A percentile compares a stretch with the other conserved stretches of the same genome.
Conservation (phyloP, 225 moss, liverwort and hornwort species). For the Physcomitrellopsis africana region DNA sequence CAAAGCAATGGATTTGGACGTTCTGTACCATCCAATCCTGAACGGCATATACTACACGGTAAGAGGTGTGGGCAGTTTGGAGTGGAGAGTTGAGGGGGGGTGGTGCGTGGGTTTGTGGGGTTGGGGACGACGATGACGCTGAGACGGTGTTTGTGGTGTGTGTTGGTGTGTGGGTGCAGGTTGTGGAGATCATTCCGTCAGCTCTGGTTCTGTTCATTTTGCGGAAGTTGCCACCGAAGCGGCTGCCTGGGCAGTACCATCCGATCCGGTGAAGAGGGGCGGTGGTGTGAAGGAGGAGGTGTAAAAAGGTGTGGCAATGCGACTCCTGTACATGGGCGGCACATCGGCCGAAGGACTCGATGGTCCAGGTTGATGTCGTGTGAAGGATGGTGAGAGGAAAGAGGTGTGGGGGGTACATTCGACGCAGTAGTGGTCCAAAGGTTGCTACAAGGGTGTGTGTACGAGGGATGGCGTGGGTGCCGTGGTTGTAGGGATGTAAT, state of each 20-base stretch:
- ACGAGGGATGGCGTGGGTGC: slow-evolving; percentile 48
- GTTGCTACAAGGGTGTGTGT: slow-evolving; percentile 44
- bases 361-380: slow-evolving; percentile 34
- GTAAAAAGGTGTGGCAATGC: slow-evolving; percentile 51
- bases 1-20: slow-evolving; percentile 92
- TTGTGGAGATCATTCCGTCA: slow-evolving; percentile 94
- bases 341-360: slow-evolving; percentile 33
- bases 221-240: slow-evolving; percentile 93
- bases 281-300: slow-evolving; percentile 30
- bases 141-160: background rate
- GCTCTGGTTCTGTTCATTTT: slow-evolving; percentile 94
- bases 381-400: slow-evolving; percentile 29
- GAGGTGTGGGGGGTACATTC: slow-evolving; percentile 41
- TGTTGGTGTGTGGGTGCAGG: slow-evolving; percentile 49
- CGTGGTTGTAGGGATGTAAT: slow-evolving; percentile 55
- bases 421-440: slow-evolving; percentile 42
- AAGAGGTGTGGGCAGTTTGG: slow-evolving; percentile 15
- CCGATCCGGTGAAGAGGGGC: slow-evolving; percentile 67
- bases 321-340: slow-evolving; percentile 37
- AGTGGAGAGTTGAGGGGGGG: background rate
- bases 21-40: slow-evolving; percentile 90
- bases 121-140: background rate
- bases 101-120: background rate
- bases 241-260: slow-evolving; percentile 75
- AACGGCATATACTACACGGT: slow-evolving; percentile 98